These are phyloP conservation scores for Lagenidium giganteum DNA, from an alignment of 352 stramenopile species.

Conservation along the genomic window DNA sequence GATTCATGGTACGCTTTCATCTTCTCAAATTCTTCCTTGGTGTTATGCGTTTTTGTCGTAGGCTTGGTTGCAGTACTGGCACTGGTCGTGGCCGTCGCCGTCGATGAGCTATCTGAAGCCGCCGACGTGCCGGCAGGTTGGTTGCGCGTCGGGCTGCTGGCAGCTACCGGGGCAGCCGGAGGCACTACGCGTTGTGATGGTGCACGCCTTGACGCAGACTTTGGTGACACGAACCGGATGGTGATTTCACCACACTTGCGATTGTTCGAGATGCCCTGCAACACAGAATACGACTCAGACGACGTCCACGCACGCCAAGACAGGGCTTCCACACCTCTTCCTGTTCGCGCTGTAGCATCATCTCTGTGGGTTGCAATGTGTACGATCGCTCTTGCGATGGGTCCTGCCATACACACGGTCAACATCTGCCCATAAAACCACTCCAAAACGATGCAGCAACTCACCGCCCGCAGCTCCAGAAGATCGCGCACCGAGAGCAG, in stretches of 20 bases:
- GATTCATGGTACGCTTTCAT: conserved; percentile 67
- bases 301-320: too few species aligned
- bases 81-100: conserved; percentile 67
- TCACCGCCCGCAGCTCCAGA: conserved; percentile 71
- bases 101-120: conserved; percentile 41
- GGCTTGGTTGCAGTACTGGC: conserved; percentile 26
- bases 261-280: too few species aligned
- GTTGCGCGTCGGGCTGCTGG: conserved; percentile 7
- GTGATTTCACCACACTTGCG: conserved; percentile 57
- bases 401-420: too few species aligned
- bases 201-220: too few species aligned
- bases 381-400: conserved; percentile 51
- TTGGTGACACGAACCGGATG: conserved; percentile 52
- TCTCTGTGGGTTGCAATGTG: conserved; percentile 50
- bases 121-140: conserved; percentile 55
- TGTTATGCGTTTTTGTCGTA: conserved; percentile 42
- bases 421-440: too few species aligned
- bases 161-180: too few species aligned
- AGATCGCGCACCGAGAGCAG: conserved; percentile 60
- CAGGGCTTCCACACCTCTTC: too few species aligned
- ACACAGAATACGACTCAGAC: too few species aligned
- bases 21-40: conserved; percentile 55
- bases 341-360: too few species aligned
- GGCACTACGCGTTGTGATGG: too few species aligned
- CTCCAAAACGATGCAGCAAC: too few species aligned